A percentile compares a stretch with the other conserved stretches of the same genome.
Conservation (phyloP, 768 basidiomycete genomes). For the Leccinellum rugosiceps region DNA sequence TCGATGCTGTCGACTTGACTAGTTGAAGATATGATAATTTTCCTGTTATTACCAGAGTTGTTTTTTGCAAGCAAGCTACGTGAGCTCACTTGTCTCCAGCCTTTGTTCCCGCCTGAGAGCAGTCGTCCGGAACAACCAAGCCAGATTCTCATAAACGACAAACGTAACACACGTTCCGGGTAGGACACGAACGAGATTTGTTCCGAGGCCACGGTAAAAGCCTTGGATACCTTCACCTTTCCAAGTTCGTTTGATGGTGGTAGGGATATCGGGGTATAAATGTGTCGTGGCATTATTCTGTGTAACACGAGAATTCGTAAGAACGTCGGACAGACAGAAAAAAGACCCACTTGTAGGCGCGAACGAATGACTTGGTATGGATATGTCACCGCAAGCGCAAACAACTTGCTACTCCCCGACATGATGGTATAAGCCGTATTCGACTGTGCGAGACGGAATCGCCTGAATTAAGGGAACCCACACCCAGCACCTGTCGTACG, state of each 20-base stretch:
- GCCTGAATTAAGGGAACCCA: conserved; percentile 1
- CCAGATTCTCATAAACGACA: conserved; percentile 93
- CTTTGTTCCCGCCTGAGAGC: conserved; percentile 50
- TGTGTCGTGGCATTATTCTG: conserved; percentile 66
- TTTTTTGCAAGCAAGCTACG: neutral
- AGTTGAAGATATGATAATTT: conserved; percentile 8
- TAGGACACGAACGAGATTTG: conserved; percentile 90
- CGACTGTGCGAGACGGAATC: conserved; percentile 47
- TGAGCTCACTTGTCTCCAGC: neutral
- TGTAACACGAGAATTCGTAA: neutral
- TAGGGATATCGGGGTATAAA: conserved; percentile 79
- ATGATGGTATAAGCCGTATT: conserved; percentile 90
- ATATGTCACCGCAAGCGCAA: conserved; percentile 82
- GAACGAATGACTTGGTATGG: conserved; percentile 98
- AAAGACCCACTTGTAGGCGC: conserved; percentile 71
- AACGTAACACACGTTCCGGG: conserved; percentile 98
- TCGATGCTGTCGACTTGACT: neutral
- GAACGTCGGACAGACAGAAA: neutral
- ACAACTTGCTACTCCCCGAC: conserved; percentile 87
- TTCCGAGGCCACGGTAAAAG: conserved; percentile 94
- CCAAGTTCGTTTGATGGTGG: conserved; percentile 80
- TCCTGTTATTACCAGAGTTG: neutral
- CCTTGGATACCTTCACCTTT: conserved; percentile 73
- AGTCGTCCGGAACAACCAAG: conserved; percentile 71
- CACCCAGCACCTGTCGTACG: conserved; percentile 24